Evolutionary conservation across 129 eudicot species (phyloP).

Genomic region (Ambrosia trifida): DNA sequence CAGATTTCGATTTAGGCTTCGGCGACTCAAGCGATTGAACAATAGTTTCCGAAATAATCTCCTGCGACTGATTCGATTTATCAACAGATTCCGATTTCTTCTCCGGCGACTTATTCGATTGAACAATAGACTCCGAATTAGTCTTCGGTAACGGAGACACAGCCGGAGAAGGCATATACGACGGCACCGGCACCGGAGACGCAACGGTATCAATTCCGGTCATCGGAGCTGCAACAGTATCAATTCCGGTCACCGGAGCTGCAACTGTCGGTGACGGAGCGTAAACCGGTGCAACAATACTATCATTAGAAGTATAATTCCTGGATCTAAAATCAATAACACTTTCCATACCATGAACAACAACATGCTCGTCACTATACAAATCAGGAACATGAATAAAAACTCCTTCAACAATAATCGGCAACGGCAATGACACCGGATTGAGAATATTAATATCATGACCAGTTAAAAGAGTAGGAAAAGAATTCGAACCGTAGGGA

Average conservation of each 20-base stretch:
- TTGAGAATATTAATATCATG: slow-evolving; percentile 25
- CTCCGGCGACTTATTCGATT: not conserved
- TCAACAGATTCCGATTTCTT: not conserved
- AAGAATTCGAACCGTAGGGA: slow-evolving; percentile 35
- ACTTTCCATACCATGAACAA: slow-evolving; percentile 57
- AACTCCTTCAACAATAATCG: slow-evolving; percentile 42
- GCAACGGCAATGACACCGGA: slow-evolving; percentile 15
- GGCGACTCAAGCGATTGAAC: too few species aligned
- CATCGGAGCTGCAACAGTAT: slow-evolving; percentile 12
- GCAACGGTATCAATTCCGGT: slow-evolving; percentile 10
- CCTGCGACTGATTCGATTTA: not conserved
- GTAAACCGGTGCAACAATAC: not conserved
- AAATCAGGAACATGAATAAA: slow-evolving; percentile 38
- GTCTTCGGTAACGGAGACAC: slow-evolving; percentile 13
- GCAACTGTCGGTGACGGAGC: slow-evolving; percentile 8
- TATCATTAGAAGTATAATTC: slow-evolving; percentile 9
- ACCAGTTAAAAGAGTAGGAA: slow-evolving; percentile 38
- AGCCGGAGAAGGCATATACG: not conserved
- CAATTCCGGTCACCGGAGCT: slow-evolving; percentile 17
- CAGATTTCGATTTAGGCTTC: too few species aligned
- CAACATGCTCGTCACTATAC: slow-evolving; percentile 39
- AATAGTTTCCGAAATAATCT: too few species aligned
- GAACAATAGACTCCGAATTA: slow-evolving; percentile 1
- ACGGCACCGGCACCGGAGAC: slow-evolving; percentile 20
- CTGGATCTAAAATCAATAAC: slow-evolving; percentile 30